Percentiles rank a stretch among this genome's conserved stretches.
Evolutionary conservation across 805 yeast species (phyloP).

Genomic region (Pichia exigua): DNA sequence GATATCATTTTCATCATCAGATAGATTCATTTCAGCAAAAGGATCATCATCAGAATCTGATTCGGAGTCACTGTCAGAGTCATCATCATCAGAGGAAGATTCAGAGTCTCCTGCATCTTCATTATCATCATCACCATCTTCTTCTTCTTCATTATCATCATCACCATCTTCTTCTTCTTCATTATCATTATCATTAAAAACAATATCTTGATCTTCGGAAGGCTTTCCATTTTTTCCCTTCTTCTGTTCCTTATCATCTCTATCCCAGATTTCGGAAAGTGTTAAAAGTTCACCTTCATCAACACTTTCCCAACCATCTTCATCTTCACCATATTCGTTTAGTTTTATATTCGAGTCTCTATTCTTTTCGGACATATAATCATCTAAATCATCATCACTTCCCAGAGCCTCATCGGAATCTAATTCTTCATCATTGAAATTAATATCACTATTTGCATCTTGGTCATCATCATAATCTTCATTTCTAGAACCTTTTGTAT

Average conservation of each 20-base stretch:
- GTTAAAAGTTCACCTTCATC: constrained; percentile 73
- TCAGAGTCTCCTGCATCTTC: constrained; percentile 9
- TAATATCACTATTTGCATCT: constrained; percentile 23
- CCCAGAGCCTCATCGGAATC: constrained; percentile 83
- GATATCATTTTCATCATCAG: constrained; percentile 34
- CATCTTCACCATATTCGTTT: constrained; percentile 36
- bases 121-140: not conserved
- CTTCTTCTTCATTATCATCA: constrained; percentile 18
- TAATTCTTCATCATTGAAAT: constrained; percentile 32
- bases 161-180: constrained; percentile 16
- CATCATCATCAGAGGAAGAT: not conserved
- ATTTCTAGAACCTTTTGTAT: constrained; percentile 2
- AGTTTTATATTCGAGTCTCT: constrained; percentile 39
- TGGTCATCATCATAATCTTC: constrained; percentile 9
- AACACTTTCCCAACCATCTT: constrained; percentile 62
- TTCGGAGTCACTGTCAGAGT: not conserved
- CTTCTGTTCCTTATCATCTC: constrained; percentile 48
- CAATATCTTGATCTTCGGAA: constrained; percentile 14
- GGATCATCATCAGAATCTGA: constrained; percentile 20
- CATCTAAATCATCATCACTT: constrained; percentile 63
- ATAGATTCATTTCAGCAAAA: constrained; percentile 22
- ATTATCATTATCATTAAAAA: constrained; percentile 17
- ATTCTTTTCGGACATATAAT: constrained; percentile 62
- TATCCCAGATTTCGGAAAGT: constrained; percentile 84
- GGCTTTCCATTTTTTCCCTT: constrained; percentile 7